phyloP scores from a whole-genome alignment of 1,284 basidiomycete genomes.

The Tremellales sp. region DNA sequence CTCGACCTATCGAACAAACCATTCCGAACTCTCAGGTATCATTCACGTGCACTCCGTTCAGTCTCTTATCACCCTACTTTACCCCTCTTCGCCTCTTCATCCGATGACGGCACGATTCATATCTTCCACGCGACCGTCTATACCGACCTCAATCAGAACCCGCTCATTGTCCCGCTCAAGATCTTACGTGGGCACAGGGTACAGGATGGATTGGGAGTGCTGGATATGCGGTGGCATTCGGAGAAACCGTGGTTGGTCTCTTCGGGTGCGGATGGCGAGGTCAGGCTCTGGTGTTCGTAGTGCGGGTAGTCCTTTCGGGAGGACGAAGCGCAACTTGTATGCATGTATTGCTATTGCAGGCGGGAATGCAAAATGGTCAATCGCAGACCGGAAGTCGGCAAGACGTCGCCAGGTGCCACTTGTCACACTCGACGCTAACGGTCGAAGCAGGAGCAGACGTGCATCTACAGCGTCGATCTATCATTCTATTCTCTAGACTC shows the following conservation, averaged over 20 bases:
- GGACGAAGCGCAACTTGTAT: no score
- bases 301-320: no score
- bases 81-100: constrained; percentile 91
- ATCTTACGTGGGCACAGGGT: constrained; percentile 86
- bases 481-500: no score
- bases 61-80: constrained; percentile 90
- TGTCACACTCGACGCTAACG: no score
- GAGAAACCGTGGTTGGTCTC: constrained; percentile 90
- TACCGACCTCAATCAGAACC: constrained; percentile 89
- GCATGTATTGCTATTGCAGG: no score
- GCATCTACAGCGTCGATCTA: no score
- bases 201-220: constrained; percentile 80
- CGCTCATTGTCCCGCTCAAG: constrained; percentile 94
- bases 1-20: constrained; percentile 92
- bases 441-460: no score
- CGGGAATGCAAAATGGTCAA: no score
- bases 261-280: constrained; percentile 87
- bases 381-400: no score
- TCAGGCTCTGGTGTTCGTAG: constrained; percentile 69
- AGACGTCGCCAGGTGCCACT: no score
- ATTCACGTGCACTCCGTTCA: constrained; percentile 84
- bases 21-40: constrained; percentile 95
- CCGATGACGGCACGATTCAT: constrained; percentile 95
- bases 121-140: constrained; percentile 95
- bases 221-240: constrained; percentile 84